These are phyloP conservation scores for Torulaspora globosa DNA, from an alignment of 1,139 yeast species.

Conservation along the genomic window DNA sequence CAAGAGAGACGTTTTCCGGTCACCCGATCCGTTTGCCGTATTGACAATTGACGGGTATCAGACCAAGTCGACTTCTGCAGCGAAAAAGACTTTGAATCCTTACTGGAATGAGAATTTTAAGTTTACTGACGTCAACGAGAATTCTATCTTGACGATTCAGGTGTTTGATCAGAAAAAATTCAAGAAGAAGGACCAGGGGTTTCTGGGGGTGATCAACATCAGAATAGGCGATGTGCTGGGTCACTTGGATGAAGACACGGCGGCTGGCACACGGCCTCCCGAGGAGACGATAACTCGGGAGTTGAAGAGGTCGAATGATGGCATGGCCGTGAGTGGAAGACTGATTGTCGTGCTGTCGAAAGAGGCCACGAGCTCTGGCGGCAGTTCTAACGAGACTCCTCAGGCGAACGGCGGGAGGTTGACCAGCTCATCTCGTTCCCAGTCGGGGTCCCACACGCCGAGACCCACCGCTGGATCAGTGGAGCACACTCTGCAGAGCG, in stretches of 20 bases:
- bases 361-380: constrained; percentile 10
- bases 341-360: constrained; percentile 68
- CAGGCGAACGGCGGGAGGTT: constrained; percentile 18
- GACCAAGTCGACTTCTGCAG: constrained; percentile 90
- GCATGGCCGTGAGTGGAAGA: constrained; percentile 87
- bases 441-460: constrained; percentile 19
- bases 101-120: constrained; percentile 94
- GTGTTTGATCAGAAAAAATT: constrained; percentile 96
- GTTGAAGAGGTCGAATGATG: constrained; percentile 85
- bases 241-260: constrained; percentile 43
- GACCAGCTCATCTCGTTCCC: constrained; percentile 15
- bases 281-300: constrained; percentile 93
- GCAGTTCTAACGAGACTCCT: constrained; percentile 10
- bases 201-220: constrained; percentile 90
- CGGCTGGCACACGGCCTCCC: constrained; percentile 41
- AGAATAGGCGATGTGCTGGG: constrained; percentile 84
- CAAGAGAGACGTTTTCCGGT: constrained; percentile 90
- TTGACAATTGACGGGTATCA: constrained; percentile 95
- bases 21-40: constrained; percentile 98
- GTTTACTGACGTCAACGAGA: constrained; percentile 66
- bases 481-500: constrained; percentile 30
- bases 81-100: constrained; percentile 90
- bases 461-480: constrained; percentile 29
- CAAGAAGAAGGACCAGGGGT: constrained; percentile 98
- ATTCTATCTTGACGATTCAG: constrained; percentile 84